These are phyloP conservation scores for Auriscalpium orientale DNA, from an alignment of 768 basidiomycete genomes.

Conservation along the genomic window DNA sequence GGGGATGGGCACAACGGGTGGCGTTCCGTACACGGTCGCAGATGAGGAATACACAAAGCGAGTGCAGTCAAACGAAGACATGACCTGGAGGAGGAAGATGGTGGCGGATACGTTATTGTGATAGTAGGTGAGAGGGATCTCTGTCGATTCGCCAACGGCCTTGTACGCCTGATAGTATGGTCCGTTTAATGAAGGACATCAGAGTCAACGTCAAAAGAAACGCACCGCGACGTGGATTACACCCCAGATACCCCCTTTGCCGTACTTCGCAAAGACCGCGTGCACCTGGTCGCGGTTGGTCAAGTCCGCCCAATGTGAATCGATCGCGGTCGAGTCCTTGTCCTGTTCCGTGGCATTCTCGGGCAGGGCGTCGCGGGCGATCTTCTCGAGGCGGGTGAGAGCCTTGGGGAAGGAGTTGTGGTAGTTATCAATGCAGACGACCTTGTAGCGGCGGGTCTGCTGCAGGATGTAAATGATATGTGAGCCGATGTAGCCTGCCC, in stretches of 20 bases:
- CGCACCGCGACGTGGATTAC: slow-evolving; percentile 91
- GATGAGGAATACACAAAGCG: slow-evolving; percentile 96
- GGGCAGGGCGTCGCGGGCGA: slow-evolving; percentile 71
- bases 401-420: slow-evolving; percentile 82
- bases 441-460: slow-evolving; percentile 82
- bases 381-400: slow-evolving; percentile 66
- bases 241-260: slow-evolving; percentile 90
- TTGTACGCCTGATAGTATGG: slow-evolving; percentile 72
- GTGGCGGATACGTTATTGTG: slow-evolving; percentile 90
- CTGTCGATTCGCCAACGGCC: slow-evolving; percentile 93
- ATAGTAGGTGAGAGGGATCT: slow-evolving; percentile 91
- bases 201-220: slow-evolving; percentile 11
- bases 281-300: slow-evolving; percentile 65
- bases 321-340: slow-evolving; percentile 65
- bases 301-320: slow-evolving; percentile 65
- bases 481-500: slow-evolving; percentile 91
- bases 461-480: slow-evolving; percentile 87
- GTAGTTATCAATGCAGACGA: slow-evolving; percentile 92
- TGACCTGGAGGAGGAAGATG: slow-evolving; percentile 75
- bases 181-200: no score
- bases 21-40: slow-evolving; percentile 96
- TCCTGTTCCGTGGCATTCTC: slow-evolving; percentile 58
- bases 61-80: slow-evolving; percentile 77
- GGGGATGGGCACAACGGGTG: slow-evolving; percentile 86
- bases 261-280: slow-evolving; percentile 75